Percentiles rank a stretch among this genome's conserved stretches.
Evolutionary conservation across 257 asterid genomes (phyloP).

Genomic region (Nicotiana benthamiana): DNA sequence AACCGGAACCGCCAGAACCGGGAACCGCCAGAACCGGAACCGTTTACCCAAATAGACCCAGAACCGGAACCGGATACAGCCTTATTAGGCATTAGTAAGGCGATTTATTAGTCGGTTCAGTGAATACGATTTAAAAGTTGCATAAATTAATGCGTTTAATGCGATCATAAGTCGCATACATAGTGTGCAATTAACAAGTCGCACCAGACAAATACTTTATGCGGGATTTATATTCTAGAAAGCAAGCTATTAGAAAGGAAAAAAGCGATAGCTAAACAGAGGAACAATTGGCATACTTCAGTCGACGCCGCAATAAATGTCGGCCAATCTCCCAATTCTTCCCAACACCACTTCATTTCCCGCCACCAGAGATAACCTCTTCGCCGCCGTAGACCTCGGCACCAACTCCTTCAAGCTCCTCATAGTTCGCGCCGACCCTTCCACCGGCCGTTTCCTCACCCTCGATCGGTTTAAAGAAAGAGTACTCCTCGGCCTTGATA

Average conservation of each 20-base stretch:
- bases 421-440: conserved; percentile 39
- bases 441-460: conserved; percentile 51
- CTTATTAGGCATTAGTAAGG: no score
- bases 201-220: no score
- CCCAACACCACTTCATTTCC: not conserved
- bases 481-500: conserved; percentile 62
- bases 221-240: no score
- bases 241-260: not conserved
- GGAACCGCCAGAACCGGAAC: no score
- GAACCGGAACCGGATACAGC: no score
- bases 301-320: conserved; percentile 5
- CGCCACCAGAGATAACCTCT: conserved; percentile 10
- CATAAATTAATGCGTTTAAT: no score
- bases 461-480: conserved; percentile 56
- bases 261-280: not conserved
- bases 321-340: conserved; percentile 9
- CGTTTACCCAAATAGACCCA: no score
- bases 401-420: conserved; percentile 74
- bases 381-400: conserved; percentile 76
- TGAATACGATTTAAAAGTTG: no score
- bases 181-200: no score
- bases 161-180: no score
- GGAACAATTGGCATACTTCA: not conserved
- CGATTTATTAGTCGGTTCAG: no score
- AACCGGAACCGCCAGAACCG: no score